Base-by-base conservation (phyloP, 2,329 filamentous ascomycete species). In the Trichoderma sp. region DNA sequence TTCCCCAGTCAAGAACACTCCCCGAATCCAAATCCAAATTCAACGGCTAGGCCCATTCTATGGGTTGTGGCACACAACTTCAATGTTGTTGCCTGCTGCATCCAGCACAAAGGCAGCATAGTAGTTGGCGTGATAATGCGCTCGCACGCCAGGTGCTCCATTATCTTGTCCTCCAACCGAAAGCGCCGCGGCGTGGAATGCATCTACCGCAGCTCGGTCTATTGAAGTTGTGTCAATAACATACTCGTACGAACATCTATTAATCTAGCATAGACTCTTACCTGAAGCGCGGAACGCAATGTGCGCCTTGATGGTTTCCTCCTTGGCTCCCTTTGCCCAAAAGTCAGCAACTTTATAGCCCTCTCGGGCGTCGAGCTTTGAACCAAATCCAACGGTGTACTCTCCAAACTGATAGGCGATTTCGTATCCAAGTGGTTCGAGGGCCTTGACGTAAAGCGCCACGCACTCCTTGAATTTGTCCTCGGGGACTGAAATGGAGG, bases 81-180 rank as follows among this genome's bases (percentile, higher is more conserved):
- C 88, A 62, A 89, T 84, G 77, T 90, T 90, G 78, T 89, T 89
- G 0, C 88, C 88, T 4, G 83, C 80, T 1, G 87, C 87, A 78
- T 89, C 88, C 56, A 84, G 79, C 6, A 89, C 83, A 81, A 87
- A 90, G 0, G 88, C 87, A 1, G 80, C 88, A 71, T 89, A 90
- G 79, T 89, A 90, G 6, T 82, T 82, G 16, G 84, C 79, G 62
- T 83, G 83, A 78, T 88, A 89, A 16, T 87, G 80, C 4, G 83
- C 75, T 59, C 87, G 81, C 14, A 83, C 38, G 0, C 88, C 88
- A 0, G 88, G 88, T 18, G 83, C 80, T 4, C 88, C 88, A 77
- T 89, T 89, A 78, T 86, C 85, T 38, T 82, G 85, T 3, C 82
- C 88, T 0, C 88, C 88, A 50, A 81, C 82, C 14, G 87, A 78